Conservation (phyloP, 306 rosid genomes). For the Sicyos baderoa region DNA sequence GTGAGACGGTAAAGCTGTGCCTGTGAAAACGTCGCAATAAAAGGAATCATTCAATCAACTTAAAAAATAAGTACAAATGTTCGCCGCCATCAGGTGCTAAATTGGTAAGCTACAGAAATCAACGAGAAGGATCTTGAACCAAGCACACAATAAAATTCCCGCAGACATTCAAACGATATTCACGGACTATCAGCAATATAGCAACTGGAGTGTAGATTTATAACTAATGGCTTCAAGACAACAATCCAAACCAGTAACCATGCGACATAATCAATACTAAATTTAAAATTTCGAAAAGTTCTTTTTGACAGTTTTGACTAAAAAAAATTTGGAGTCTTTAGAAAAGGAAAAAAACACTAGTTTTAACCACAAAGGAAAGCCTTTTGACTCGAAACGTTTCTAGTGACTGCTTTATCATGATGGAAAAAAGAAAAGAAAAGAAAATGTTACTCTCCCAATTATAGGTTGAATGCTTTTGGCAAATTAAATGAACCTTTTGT, state of each 20-base stretch:
- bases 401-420: background rate
- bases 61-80: background rate
- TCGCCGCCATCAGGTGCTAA: background rate
- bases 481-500: background rate
- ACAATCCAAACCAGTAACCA: background rate
- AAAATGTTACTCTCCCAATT: background rate
- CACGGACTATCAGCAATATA: background rate
- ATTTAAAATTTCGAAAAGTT: background rate
- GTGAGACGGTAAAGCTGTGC: slow-evolving; percentile 80
- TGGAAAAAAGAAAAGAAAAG: no score
- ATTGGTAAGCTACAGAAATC: background rate
- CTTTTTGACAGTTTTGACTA: background rate
- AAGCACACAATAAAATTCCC: background rate
- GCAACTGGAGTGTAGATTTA: background rate
- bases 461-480: background rate
- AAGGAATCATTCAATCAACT: slow-evolving; percentile 4
- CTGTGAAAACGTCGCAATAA: slow-evolving; percentile 30
- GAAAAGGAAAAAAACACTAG: background rate
- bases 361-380: background rate
- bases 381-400: background rate
- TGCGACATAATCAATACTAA: background rate
- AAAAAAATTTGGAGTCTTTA: background rate
- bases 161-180: background rate
- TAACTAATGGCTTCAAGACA: background rate
- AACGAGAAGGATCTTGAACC: background rate